Conservation (phyloP, 73 alveolate genomes). For the Paramecium sonneborni region DNA sequence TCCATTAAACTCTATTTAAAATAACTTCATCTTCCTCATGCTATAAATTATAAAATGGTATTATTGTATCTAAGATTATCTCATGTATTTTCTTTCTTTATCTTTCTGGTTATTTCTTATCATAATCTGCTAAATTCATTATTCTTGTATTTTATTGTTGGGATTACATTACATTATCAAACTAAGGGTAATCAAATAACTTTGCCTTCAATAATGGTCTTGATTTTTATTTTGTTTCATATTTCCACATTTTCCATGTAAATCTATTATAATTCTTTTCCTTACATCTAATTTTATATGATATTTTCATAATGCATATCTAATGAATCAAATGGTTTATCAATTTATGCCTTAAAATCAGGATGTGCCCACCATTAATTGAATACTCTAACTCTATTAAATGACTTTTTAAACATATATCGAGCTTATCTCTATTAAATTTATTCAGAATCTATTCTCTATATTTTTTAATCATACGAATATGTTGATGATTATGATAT, state of each 20-base stretch:
- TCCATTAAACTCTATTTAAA: conserved; percentile 44
- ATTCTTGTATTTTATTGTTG: not conserved
- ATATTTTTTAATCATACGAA: not conserved
- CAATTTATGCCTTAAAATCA: conserved; percentile 35
- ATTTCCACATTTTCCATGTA: conserved; percentile 64
- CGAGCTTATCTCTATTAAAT: conserved; percentile 17
- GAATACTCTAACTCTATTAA: conserved; percentile 12
- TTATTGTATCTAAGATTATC: not conserved
- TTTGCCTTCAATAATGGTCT: conserved; percentile 57
- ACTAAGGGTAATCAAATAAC: not conserved
- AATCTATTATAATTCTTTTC: not conserved
- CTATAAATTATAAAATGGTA: not conserved
- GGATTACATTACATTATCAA: not conserved
- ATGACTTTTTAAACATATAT: conserved; percentile 51
- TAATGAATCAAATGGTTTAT: conserved; percentile 24
- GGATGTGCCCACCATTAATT: conserved; percentile 68
- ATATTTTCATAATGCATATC: conserved; percentile 6
- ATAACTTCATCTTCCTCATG: conserved; percentile 22
- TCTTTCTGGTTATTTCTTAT: not conserved
- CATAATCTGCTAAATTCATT: conserved; percentile 27
- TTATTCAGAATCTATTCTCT: conserved; percentile 44
- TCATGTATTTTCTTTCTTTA: not conserved
- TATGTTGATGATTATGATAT: not conserved
- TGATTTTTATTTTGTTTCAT: conserved; percentile 53
- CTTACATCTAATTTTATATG: not conserved